These are phyloP conservation scores for Alternaria panax DNA, from an alignment of 2,329 filamentous ascomycete species.

Conservation along the genomic window DNA sequence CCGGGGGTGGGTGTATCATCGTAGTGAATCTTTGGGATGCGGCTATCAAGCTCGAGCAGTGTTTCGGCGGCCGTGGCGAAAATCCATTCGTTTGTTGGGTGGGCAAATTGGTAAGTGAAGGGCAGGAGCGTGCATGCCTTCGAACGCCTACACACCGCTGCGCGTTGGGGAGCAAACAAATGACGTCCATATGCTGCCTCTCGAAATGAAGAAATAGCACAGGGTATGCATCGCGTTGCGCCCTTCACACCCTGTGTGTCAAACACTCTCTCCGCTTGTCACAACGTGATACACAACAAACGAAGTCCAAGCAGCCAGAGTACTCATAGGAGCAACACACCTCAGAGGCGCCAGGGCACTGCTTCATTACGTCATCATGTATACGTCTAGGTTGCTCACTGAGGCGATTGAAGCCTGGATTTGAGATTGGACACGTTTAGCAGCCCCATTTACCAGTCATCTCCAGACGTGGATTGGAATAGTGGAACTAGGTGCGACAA, in stretches of 20 bases:
- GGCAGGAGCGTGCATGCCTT: background rate
- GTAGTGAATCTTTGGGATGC: background rate
- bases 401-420: too few species aligned
- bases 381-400: too few species aligned
- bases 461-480: background rate
- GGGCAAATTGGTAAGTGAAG: background rate
- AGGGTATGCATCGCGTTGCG: background rate
- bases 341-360: too few species aligned
- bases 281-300: background rate
- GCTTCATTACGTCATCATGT: too few species aligned
- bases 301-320: background rate
- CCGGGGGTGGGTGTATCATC: background rate
- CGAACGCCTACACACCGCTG: background rate
- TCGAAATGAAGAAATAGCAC: background rate
- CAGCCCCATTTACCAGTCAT: background rate
- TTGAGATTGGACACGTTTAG: background rate
- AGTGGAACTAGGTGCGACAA: background rate
- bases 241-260: background rate
- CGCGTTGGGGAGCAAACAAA: background rate
- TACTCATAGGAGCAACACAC: too few species aligned
- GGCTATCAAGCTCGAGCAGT: background rate
- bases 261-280: background rate
- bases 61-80: background rate
- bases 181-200: background rate
- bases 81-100: background rate